Percentiles rank a stretch among this genome's conserved stretches.
Conservation (phyloP, 306 rosid species). For the Malus asiatica region DNA sequence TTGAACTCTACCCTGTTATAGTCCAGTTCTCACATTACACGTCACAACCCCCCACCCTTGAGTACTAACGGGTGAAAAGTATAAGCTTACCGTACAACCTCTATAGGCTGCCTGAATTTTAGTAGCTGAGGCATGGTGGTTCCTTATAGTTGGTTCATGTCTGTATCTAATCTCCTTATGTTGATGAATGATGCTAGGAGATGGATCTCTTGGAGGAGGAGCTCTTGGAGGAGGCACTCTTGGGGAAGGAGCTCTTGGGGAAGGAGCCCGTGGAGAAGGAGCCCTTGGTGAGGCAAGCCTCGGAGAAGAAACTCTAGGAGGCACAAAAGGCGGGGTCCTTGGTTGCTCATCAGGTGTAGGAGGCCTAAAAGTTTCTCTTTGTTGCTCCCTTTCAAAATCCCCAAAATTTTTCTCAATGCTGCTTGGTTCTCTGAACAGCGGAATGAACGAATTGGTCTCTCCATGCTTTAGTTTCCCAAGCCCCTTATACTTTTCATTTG, state of each 20-base stretch:
- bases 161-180: conserved; percentile 50
- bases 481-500: conserved; percentile 75
- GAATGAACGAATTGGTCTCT: conserved; percentile 82
- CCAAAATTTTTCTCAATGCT: conserved; percentile 93
- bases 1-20: background rate
- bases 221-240: conserved; percentile 37
- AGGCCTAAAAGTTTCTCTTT: conserved; percentile 47
- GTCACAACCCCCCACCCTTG: background rate
- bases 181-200: conserved; percentile 46
- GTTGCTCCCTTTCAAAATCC: conserved; percentile 93
- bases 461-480: conserved; percentile 63
- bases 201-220: conserved; percentile 35
- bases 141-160: conserved; percentile 71
- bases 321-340: conserved; percentile 51
- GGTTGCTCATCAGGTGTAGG: conserved; percentile 61
- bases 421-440: conserved; percentile 87
- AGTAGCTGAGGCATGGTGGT: conserved; percentile 80
- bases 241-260: conserved; percentile 20
- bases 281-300: conserved; percentile 25
- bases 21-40: background rate
- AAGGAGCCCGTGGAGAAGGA: conserved; percentile 12
- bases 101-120: conserved; percentile 83
- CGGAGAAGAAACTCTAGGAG: conserved; percentile 51
- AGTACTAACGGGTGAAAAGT: background rate
- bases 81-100: conserved; percentile 70